Evolutionary conservation across 2,329 filamentous ascomycete genomes (phyloP), one percentile per base, ranked within the genome.

Genomic region (Blastomyces emzantsi): DNA sequence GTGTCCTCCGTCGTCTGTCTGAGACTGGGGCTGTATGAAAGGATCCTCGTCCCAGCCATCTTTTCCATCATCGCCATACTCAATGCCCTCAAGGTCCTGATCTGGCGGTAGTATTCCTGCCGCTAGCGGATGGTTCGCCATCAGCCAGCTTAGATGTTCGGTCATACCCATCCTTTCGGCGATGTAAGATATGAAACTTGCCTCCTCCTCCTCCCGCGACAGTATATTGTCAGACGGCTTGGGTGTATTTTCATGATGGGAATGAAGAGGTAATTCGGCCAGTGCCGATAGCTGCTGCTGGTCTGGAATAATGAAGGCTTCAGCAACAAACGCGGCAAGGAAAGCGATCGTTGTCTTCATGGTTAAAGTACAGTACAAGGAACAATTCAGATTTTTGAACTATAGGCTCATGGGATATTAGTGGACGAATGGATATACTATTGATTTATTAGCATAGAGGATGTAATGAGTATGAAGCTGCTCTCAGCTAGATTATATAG

Each of bases 271-370:
- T 65, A 51, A n/a, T 49, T 65, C 59, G 17, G 41, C 43, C 7
- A 60, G 19, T 17, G 62, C 76, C 67, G 60, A 73, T 66, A 82
- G 75, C 59, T 81, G 73, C 64, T 80, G 71, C 65, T 81, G 76
- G 59, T 79, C 73, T 28, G 81, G 80, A 62, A 83, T 75, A 57
- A 83, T 79, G 63, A 83, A 75, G 59, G 80, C 81, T 58, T 79
- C 73, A 65, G 75, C 72, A 63, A 82, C 68, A 17, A 79, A 77
- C 62, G 78, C 76, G 33, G 82, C 72, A 65, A 80, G 75, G 68
- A 82, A 70, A 49, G 81, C 65, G 60, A 74, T 71, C 56, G 73
- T 71, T 70, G 81, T 73, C 74, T 78, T 82, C 81, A 83, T 84
- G 55, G 60, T 39, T 36, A 19, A 33, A 30, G 28, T 30, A 30